A percentile compares a stretch with the other conserved stretches of the same genome.
These are phyloP conservation scores for Fusarium lateritium DNA, from an alignment of 2,329 filamentous ascomycete species.

Conservation along the genomic window DNA sequence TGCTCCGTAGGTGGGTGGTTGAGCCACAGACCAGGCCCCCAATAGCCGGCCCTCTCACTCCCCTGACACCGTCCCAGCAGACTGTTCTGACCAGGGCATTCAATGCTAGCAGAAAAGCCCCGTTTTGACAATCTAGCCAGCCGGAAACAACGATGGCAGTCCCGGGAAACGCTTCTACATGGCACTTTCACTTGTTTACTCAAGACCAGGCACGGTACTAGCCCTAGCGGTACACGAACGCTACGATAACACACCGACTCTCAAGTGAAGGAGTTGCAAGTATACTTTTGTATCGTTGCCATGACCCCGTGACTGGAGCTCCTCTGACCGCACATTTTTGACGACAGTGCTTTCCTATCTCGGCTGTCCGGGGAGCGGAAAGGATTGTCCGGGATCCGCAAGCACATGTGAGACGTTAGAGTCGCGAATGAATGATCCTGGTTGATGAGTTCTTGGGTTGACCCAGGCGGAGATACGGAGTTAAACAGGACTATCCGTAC, in stretches of 20 bases:
- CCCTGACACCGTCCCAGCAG: slow-evolving; percentile 32
- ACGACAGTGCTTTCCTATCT: slow-evolving; percentile 23
- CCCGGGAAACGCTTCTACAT: slow-evolving; percentile 38
- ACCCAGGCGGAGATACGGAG: slow-evolving; percentile 17
- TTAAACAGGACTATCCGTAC: slow-evolving; percentile 11
- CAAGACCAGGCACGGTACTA: slow-evolving; percentile 28
- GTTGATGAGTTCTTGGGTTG: slow-evolving; percentile 11
- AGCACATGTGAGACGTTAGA: slow-evolving; percentile 30
- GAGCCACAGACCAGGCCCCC: slow-evolving; percentile 19
- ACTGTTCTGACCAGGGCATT: slow-evolving; percentile 24
- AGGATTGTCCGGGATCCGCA: slow-evolving; percentile 33
- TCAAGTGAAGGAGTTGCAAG: slow-evolving; percentile 18
- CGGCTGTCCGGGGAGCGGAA: slow-evolving; percentile 33
- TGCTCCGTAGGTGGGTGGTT: slow-evolving; percentile 7
- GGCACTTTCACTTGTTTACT: slow-evolving; percentile 20
- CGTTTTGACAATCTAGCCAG: slow-evolving; percentile 30
- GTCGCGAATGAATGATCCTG: slow-evolving; percentile 23
- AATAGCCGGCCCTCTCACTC: slow-evolving; percentile 30
- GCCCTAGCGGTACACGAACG: slow-evolving; percentile 24
- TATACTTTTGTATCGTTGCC: slow-evolving; percentile 35
- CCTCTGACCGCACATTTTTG: slow-evolving; percentile 46
- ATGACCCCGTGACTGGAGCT: slow-evolving; percentile 30
- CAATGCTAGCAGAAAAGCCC: slow-evolving; percentile 31
- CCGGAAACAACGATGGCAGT: slow-evolving; percentile 41
- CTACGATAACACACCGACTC: slow-evolving; percentile 35